Percentiles rank a stretch among this genome's conserved stretches.
These are phyloP conservation scores for Morella rubra DNA, from an alignment of 306 rosid genomes.

Conservation along the genomic window DNA sequence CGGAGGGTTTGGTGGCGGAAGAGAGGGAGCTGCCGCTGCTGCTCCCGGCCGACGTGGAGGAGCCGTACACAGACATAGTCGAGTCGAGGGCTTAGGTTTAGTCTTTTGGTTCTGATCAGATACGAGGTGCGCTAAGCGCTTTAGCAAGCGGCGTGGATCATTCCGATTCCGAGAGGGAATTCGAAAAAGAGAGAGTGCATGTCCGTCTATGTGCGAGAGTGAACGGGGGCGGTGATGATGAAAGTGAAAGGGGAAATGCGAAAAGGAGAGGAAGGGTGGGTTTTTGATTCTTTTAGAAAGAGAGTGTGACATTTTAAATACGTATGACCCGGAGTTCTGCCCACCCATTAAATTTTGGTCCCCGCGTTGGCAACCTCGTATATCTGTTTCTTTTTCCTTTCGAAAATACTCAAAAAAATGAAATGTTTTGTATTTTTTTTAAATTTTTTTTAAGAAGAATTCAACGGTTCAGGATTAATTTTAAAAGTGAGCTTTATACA, in stretches of 20 bases:
- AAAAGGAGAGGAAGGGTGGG: conserved; percentile 20
- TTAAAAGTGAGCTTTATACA: too few species aligned
- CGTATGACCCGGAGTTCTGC: conserved; percentile 27
- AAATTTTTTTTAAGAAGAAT: too few species aligned
- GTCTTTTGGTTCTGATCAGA: conserved; percentile 6
- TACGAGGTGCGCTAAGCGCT: conserved; percentile 9
- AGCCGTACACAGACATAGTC: conserved; percentile 47
- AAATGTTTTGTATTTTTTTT: too few species aligned
- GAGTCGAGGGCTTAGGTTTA: neutral
- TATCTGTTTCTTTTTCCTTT: neutral
- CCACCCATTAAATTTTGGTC: conserved; percentile 21
- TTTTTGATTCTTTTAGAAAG: conserved; percentile 5
- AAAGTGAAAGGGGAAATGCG: conserved; percentile 31
- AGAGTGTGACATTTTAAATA: conserved; percentile 19
- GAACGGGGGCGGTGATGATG: conserved; percentile 5
- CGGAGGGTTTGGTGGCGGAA: conserved; percentile 38
- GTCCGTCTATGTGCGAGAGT: neutral
- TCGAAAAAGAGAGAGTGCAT: neutral
- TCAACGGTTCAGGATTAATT: too few species aligned
- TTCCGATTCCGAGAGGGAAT: conserved; percentile 1
- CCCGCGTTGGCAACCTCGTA: neutral
- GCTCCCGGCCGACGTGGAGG: conserved; percentile 20
- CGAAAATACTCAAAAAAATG: too few species aligned
- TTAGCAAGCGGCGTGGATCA: conserved; percentile 16
- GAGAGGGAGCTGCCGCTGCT: conserved; percentile 51